Evolutionary conservation across 2,329 filamentous ascomycete species (phyloP).

Genomic region (Fusarium floridanum): DNA sequence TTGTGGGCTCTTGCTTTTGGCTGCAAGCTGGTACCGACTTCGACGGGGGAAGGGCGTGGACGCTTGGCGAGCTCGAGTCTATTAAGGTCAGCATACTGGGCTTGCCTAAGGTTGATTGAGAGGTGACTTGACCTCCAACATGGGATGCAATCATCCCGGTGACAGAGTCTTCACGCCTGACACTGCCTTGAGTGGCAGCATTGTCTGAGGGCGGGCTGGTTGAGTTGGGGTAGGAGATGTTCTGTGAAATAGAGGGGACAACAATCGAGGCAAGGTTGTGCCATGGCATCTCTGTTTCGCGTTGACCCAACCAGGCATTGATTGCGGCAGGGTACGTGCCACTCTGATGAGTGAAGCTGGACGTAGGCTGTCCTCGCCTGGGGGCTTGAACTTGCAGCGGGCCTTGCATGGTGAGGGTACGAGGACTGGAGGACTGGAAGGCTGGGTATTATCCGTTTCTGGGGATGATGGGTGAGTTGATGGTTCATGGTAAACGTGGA

Average conservation of each 20-base stretch:
- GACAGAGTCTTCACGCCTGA: not conserved
- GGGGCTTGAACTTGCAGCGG: not conserved
- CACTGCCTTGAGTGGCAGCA: slow-evolving; percentile 10
- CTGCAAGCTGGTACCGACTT: rapidly evolving
- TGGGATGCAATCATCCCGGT: rapidly evolving
- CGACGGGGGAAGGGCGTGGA: not conserved
- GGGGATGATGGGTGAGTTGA: no score
- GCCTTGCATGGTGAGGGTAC: not conserved
- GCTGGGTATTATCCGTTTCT: no score
- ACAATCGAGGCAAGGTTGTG: not conserved
- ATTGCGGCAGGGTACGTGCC: not conserved
- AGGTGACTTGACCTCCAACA: not conserved
- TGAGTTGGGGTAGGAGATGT: rapidly evolving
- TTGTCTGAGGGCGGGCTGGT: no score
- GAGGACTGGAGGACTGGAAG: no score
- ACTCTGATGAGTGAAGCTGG: not conserved
- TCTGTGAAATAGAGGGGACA: not conserved
- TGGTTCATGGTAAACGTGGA: no score
- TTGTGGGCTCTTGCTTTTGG: not conserved
- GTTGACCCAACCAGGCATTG: not conserved
- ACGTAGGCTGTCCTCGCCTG: not conserved
- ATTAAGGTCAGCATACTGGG: not conserved
- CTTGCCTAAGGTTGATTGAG: no score
- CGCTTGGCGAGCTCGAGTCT: rapidly evolving
- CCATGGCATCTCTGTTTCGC: not conserved